Percentiles rank a stretch among this genome's conserved stretches.
phyloP scores from a whole-genome alignment of 2,329 filamentous ascomycete genomes.

The Neurospora crassa region DNA sequence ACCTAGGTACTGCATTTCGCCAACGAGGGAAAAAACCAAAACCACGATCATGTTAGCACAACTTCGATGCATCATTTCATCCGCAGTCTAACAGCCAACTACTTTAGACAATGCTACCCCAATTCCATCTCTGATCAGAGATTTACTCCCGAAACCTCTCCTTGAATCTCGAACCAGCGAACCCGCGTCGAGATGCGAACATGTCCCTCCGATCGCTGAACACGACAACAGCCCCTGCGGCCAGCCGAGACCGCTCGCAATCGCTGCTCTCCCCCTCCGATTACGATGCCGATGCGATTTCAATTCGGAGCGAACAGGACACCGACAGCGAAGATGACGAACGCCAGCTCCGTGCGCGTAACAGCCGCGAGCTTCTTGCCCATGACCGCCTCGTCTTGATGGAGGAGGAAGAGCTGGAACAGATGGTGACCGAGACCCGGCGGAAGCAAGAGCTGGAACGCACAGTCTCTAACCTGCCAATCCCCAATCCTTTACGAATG shows the following conservation, averaged over 20 bases:
- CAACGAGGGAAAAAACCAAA: background rate
- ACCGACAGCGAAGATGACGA: constrained; percentile 70
- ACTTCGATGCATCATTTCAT: background rate
- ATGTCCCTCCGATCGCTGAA: constrained; percentile 24
- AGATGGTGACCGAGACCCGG: constrained; percentile 45
- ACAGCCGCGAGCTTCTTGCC: constrained; percentile 58
- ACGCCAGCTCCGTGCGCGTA: constrained; percentile 54
- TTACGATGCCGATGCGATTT: constrained; percentile 62
- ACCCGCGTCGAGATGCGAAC: background rate
- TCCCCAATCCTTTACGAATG: constrained; percentile 38
- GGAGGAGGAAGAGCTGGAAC: constrained; percentile 65
- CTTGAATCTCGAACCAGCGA: background rate
- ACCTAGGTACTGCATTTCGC: background rate
- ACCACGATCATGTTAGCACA: background rate
- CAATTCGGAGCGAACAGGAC: constrained; percentile 61
- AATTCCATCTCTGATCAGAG: background rate
- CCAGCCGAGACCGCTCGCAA: constrained; percentile 24
- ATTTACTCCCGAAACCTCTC: background rate
- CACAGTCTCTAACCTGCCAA: constrained; percentile 37
- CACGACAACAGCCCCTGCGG: constrained; percentile 15
- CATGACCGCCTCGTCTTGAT: constrained; percentile 63
- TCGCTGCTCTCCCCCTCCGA: constrained; percentile 50
- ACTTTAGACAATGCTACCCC: background rate
- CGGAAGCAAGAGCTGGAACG: constrained; percentile 36
- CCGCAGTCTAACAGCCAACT: background rate